A percentile compares a stretch with the other conserved stretches of the same genome.
Evolutionary conservation across 805 yeast genomes (phyloP).

Genomic region (Candida verbasci): DNA sequence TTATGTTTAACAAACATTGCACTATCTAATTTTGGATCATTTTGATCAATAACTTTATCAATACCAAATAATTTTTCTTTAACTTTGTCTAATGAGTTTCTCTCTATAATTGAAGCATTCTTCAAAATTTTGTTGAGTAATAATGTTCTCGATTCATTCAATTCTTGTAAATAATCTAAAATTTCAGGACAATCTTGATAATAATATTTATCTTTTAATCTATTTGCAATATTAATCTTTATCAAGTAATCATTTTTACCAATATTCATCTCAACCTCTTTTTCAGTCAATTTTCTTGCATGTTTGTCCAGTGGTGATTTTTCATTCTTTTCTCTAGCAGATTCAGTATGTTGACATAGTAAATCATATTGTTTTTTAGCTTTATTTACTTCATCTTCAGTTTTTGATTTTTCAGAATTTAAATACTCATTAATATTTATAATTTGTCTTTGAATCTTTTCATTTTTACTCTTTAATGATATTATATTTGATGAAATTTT

Average conservation of each 20-base stretch:
- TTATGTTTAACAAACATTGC: slow-evolving; percentile 94
- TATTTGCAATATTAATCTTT: slow-evolving; percentile 76
- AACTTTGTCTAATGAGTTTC: slow-evolving; percentile 39
- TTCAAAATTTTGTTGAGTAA: slow-evolving; percentile 66
- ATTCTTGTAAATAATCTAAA: slow-evolving; percentile 76
- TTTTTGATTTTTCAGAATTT: slow-evolving; percentile 39
- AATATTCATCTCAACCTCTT: slow-evolving; percentile 76
- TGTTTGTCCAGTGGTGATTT: slow-evolving; percentile 48
- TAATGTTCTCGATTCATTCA: slow-evolving; percentile 74
- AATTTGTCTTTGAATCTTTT: slow-evolving; percentile 51
- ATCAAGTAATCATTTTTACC: slow-evolving; percentile 83
- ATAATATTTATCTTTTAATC: slow-evolving; percentile 87
- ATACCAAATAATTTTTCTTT: slow-evolving; percentile 49
- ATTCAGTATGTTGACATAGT: slow-evolving; percentile 76
- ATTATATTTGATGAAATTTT: slow-evolving; percentile 60
- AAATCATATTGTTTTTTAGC: slow-evolving; percentile 77
- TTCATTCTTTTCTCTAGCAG: slow-evolving; percentile 69
- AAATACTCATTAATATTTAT: slow-evolving; percentile 58
- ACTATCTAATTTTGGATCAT: slow-evolving; percentile 70
- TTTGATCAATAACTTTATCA: slow-evolving; percentile 58
- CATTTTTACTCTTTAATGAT: slow-evolving; percentile 50
- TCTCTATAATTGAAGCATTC: slow-evolving; percentile 59
- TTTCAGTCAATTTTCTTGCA: slow-evolving; percentile 52
- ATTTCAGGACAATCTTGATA: slow-evolving; percentile 92
- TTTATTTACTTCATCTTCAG: slow-evolving; percentile 55